These are phyloP conservation scores for Aspergillus ochraceoroseus DNA, from an alignment of 2,329 filamentous ascomycete genomes.

Conservation along the genomic window DNA sequence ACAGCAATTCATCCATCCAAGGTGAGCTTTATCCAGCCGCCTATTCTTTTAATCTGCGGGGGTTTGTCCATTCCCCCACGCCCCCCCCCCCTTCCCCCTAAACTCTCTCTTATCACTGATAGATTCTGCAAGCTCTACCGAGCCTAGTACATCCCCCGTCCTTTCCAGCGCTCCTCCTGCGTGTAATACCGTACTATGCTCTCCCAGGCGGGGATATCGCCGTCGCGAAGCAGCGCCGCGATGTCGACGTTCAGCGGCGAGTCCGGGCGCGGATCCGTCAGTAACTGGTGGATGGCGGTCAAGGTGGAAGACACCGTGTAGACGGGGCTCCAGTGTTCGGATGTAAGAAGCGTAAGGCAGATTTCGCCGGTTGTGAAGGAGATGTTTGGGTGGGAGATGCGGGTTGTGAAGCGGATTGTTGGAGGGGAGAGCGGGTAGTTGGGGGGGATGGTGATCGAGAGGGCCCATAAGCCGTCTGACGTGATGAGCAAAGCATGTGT, in stretches of 20 bases:
- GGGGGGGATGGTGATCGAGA: slow-evolving; percentile 68
- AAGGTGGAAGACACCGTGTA: slow-evolving; percentile 63
- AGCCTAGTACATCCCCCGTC: slow-evolving; percentile 1
- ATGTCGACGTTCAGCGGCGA: slow-evolving; percentile 49
- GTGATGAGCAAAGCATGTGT: background rate
- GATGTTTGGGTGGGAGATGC: slow-evolving; percentile 80
- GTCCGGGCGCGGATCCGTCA: slow-evolving; percentile 45
- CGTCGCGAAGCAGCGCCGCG: slow-evolving; percentile 43
- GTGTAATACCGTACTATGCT: slow-evolving; percentile 47
- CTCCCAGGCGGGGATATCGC: slow-evolving; percentile 45
- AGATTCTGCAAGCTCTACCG: background rate
- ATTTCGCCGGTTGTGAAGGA: slow-evolving; percentile 75
- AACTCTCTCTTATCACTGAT: background rate
- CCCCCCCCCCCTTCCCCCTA: no score
- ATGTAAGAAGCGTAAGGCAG: slow-evolving; percentile 79
- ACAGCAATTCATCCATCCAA: no score
- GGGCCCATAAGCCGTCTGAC: slow-evolving; percentile 75
- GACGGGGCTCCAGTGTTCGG: slow-evolving; percentile 71
- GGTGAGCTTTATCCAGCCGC: no score
- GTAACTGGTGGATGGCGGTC: slow-evolving; percentile 45
- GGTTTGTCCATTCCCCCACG: no score
- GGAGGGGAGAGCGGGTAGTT: slow-evolving; percentile 78
- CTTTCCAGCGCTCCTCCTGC: slow-evolving; percentile 42
- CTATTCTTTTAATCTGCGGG: no score
- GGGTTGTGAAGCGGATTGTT: slow-evolving; percentile 72